Conservation (phyloP, 768 basidiomycete genomes). For the Mycena polygramma region DNA sequence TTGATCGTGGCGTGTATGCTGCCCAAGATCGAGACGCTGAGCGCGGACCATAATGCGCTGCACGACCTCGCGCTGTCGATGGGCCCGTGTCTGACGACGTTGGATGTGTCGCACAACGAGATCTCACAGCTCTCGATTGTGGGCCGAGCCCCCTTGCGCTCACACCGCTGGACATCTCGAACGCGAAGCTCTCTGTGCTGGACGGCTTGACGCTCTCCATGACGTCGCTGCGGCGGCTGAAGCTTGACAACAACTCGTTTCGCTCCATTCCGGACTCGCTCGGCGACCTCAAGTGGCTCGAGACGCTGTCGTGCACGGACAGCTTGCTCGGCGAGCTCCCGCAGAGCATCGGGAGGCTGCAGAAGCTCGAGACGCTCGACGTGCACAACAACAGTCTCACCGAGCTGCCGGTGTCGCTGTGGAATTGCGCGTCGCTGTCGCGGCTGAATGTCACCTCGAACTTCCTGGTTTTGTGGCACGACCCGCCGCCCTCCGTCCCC, state of each 20-base stretch:
- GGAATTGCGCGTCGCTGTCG: slow-evolving; percentile 83
- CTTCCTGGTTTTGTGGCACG: slow-evolving; percentile 78
- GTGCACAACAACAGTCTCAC: slow-evolving; percentile 92
- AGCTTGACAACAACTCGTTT: slow-evolving; percentile 90
- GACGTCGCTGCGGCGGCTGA: slow-evolving; percentile 75
- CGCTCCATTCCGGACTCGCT: slow-evolving; percentile 87
- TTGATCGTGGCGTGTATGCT: slow-evolving; percentile 76
- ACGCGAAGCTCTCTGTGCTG: slow-evolving; percentile 88
- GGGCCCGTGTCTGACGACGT: slow-evolving; percentile 71
- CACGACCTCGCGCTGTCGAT: slow-evolving; percentile 85
- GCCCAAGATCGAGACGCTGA: slow-evolving; percentile 74
- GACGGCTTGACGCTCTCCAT: slow-evolving; percentile 82
- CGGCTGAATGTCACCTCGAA: slow-evolving; percentile 93
- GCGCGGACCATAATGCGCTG: slow-evolving; percentile 87
- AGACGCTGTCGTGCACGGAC: slow-evolving; percentile 88
- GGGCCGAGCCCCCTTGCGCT: slow-evolving; percentile 65
- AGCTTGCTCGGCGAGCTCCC: slow-evolving; percentile 88
- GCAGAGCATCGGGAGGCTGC: slow-evolving; percentile 78
- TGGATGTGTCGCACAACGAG: slow-evolving; percentile 91
- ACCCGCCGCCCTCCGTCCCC: slow-evolving; percentile 62
- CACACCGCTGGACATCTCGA: slow-evolving; percentile 86
- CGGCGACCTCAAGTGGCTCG: slow-evolving; percentile 78
- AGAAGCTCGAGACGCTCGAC: slow-evolving; percentile 81
- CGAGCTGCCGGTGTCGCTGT: slow-evolving; percentile 80
- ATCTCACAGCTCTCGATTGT: slow-evolving; percentile 82